phyloP scores from a whole-genome alignment of 805 yeast species.

The Monosporozyma solicola region DNA sequence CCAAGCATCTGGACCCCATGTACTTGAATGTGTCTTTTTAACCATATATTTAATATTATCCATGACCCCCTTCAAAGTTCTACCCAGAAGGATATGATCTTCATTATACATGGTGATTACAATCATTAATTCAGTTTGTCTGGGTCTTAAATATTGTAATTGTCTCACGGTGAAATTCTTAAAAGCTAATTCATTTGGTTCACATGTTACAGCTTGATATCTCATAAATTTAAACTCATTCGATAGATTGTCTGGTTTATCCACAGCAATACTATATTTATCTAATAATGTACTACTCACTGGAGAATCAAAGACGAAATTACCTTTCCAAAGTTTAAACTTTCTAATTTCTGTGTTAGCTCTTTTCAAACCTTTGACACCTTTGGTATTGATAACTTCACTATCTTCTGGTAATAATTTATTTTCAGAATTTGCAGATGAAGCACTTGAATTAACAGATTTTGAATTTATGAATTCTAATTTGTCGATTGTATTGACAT shows the following conservation, averaged over 20 bases:
- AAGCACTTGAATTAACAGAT: constrained; percentile 5
- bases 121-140: constrained; percentile 77
- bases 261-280: constrained; percentile 38
- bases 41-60: constrained; percentile 72
- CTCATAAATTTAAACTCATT: constrained; percentile 76
- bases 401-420: constrained; percentile 4
- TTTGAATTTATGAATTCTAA: constrained; percentile 7
- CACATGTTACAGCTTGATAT: constrained; percentile 90
- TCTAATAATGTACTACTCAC: constrained; percentile 60
- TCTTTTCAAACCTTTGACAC: constrained; percentile 7
- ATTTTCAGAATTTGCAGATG: constrained; percentile 9
- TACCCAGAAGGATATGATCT: constrained; percentile 68
- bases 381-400: neutral
- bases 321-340: constrained; percentile 45
- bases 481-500: constrained; percentile 13
- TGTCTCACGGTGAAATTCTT: constrained; percentile 77
- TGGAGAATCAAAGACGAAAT: constrained; percentile 81
- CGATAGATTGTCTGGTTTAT: constrained; percentile 30
- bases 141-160: constrained; percentile 62
- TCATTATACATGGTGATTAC: constrained; percentile 90
- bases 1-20: constrained; percentile 97
- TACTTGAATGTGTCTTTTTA: constrained; percentile 51
- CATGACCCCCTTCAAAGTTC: constrained; percentile 85
- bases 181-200: constrained; percentile 59
- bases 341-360: constrained; percentile 23